These are phyloP conservation scores for Paralagenidium karlingii DNA, from an alignment of 352 stramenopile species.

Conservation along the genomic window DNA sequence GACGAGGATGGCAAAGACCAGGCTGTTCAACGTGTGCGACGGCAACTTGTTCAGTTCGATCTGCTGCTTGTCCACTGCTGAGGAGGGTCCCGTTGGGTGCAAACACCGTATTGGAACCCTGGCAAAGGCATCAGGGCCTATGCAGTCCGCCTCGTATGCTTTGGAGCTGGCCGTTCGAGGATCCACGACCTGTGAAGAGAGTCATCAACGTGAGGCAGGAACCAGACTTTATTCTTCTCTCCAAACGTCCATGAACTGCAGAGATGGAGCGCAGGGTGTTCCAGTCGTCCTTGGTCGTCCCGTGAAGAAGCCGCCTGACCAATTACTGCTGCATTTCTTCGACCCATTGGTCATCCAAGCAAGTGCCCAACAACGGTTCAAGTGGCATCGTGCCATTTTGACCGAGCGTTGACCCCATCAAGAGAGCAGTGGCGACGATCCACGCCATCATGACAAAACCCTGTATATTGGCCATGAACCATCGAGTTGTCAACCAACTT, in stretches of 20 bases:
- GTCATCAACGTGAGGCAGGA: too few relatives aligned
- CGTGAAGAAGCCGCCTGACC: constrained; percentile 1
- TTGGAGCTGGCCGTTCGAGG: constrained; percentile 1
- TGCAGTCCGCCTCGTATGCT: constrained; percentile 5
- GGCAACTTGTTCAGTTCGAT: constrained; percentile 29
- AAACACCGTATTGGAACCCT: too few relatives aligned
- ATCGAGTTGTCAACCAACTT: too few relatives aligned
- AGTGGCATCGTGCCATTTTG: too few relatives aligned
- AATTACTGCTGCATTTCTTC: constrained; percentile 2
- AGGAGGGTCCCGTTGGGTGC: constrained; percentile 6
- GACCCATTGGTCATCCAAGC: constrained; percentile 20
- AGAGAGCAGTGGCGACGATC: too few relatives aligned
- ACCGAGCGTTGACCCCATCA: too few relatives aligned
- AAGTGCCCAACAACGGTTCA: constrained; percentile 38
- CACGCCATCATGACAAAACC: too few relatives aligned
- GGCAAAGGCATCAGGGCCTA: too few relatives aligned
- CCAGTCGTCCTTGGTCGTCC: constrained; percentile 2
- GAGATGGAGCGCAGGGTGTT: constrained; percentile 14
- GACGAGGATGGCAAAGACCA: constrained; percentile 29
- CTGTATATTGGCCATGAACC: too few relatives aligned
- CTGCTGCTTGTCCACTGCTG: constrained; percentile 6
- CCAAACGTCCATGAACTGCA: too few relatives aligned
- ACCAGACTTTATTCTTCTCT: too few relatives aligned
- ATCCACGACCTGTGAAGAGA: constrained; percentile 11
- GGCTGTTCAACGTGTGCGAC: constrained; percentile 17